Percentiles rank a stretch among this genome's conserved stretches.
phyloP scores from a whole-genome alignment of 805 yeast genomes.

The Wickerhamiella australiensis region DNA sequence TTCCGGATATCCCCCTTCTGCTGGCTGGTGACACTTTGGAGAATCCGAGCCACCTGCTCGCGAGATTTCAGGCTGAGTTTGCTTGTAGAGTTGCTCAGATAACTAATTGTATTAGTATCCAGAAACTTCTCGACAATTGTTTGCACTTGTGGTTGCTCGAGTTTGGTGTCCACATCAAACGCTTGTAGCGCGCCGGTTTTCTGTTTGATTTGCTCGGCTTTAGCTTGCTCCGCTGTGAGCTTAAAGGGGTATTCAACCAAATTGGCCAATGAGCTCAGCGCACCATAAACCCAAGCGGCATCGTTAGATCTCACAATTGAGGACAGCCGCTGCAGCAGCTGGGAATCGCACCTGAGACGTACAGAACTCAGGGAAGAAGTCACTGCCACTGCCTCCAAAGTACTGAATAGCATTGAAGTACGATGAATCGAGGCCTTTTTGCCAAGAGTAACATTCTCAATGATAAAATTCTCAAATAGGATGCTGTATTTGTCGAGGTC shows the following conservation, averaged over 20 bases:
- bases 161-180: slow-evolving; percentile 15
- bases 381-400: slow-evolving; percentile 31
- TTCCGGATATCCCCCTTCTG: slow-evolving; percentile 22
- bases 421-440: background rate
- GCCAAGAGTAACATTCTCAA: background rate
- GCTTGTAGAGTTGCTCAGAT: slow-evolving; percentile 19
- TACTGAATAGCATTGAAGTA: slow-evolving; percentile 14
- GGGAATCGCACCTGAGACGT: slow-evolving; percentile 20
- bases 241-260: slow-evolving; percentile 27
- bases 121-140: slow-evolving; percentile 22
- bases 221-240: slow-evolving; percentile 25
- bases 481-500: slow-evolving; percentile 24
- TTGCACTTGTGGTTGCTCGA: slow-evolving; percentile 17
- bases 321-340: slow-evolving; percentile 11
- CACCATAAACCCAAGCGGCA: slow-evolving; percentile 26
- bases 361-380: slow-evolving; percentile 27
- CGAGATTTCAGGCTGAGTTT: slow-evolving; percentile 20
- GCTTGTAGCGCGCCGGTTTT: slow-evolving; percentile 24
- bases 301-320: slow-evolving; percentile 14
- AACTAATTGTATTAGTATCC: slow-evolving; percentile 21
- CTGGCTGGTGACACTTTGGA: slow-evolving; percentile 26
- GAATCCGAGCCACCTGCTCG: slow-evolving; percentile 21
- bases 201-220: slow-evolving; percentile 21
- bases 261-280: slow-evolving; percentile 25
- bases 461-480: slow-evolving; percentile 23